A percentile compares a stretch with the other conserved stretches of the same genome.
Evolutionary conservation across 2,329 filamentous ascomycete species (phyloP).

Genomic region (Aspergillus pseudoterreus): DNA sequence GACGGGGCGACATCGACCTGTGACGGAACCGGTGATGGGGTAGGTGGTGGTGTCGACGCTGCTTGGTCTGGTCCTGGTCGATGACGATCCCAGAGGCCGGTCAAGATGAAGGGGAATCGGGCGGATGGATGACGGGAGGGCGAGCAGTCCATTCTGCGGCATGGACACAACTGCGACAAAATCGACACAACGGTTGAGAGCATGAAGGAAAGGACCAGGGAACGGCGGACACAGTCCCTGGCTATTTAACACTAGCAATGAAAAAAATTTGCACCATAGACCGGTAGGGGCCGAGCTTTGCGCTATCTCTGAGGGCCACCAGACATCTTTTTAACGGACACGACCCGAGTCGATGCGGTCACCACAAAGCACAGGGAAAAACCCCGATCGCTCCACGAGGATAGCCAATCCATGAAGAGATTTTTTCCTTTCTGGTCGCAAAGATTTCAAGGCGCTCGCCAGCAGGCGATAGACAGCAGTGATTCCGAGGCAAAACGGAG

Average conservation of each 20-base stretch:
- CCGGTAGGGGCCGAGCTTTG: background rate
- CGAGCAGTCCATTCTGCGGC: constrained; percentile 14
- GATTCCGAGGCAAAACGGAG: background rate
- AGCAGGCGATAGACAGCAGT: constrained; percentile 1
- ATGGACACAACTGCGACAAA: constrained; percentile 9
- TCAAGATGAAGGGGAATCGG: constrained; percentile 15
- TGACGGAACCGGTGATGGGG: background rate
- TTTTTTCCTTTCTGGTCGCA: no score
- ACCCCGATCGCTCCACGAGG: constrained; percentile 5
- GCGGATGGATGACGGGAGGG: constrained; percentile 9
- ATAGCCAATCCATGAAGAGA: background rate
- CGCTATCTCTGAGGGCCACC: background rate
- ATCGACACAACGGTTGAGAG: constrained; percentile 7
- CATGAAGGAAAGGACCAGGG: constrained; percentile 6
- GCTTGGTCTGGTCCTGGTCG: constrained; percentile 5
- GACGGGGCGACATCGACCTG: background rate
- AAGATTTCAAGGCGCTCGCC: background rate
- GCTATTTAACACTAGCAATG: background rate
- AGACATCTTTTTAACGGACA: constrained; percentile 5
- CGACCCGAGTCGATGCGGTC: background rate
- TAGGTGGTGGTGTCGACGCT: constrained; percentile 3
- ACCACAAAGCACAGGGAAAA: background rate
- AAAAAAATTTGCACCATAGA: background rate
- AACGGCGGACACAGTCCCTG: background rate
- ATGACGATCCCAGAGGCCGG: constrained; percentile 10